Evolutionary conservation across 257 asterid genomes (phyloP).

Genomic region (Voacanga thouarsii): DNA sequence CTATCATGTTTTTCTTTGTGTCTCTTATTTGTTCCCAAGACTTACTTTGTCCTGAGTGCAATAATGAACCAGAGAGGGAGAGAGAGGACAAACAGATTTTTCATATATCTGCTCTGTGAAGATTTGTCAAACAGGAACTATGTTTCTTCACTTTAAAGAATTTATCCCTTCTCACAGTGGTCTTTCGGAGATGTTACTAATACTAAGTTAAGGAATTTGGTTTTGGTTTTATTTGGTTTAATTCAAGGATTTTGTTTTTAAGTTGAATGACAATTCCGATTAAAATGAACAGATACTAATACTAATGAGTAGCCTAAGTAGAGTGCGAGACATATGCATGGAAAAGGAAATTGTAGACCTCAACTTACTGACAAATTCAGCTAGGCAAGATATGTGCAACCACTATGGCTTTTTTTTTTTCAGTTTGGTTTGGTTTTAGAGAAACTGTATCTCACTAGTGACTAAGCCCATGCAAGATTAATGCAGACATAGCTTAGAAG

Average conservation of each 20-base stretch:
- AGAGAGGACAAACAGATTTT: not conserved
- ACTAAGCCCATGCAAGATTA: not conserved
- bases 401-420: not conserved
- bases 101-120: not conserved
- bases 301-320: not conserved
- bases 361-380: not conserved
- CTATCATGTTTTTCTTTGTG: not conserved
- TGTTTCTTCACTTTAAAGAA: not conserved
- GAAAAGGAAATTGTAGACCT: not conserved
- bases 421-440: not conserved
- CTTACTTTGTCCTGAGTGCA: not conserved
- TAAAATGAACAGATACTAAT: not conserved
- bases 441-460: not conserved
- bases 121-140: not conserved
- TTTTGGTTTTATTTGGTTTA: not conserved
- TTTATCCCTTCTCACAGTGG: not conserved
- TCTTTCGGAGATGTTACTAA: no score
- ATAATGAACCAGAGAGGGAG: not conserved
- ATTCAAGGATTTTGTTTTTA: not conserved
- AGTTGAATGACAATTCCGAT: not conserved
- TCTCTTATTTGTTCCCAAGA: not conserved
- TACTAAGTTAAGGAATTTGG: not conserved
- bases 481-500: not conserved
- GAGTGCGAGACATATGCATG: not conserved
- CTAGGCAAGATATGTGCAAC: not conserved